These are phyloP conservation scores for Globisporangium apiculatum DNA, from an alignment of 352 stramenopile genomes.

Conservation along the genomic window DNA sequence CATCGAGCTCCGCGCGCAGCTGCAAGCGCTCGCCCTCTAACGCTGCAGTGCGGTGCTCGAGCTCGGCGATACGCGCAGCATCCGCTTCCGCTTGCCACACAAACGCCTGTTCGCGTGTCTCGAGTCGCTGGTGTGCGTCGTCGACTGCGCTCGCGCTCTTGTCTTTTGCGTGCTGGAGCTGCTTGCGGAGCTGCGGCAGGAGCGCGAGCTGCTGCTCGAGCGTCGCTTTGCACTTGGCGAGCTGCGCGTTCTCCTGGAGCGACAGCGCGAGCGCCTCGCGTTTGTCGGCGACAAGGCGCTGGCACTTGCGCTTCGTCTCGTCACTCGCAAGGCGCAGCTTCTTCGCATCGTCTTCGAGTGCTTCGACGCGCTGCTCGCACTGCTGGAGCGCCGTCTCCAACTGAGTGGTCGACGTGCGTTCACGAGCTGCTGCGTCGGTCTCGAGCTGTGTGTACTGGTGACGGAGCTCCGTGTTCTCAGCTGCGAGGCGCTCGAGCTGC, in stretches of 20 bases:
- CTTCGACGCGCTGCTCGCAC: slow-evolving; percentile 14
- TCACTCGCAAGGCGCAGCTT: slow-evolving; percentile 18
- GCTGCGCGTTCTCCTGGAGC: slow-evolving; percentile 42
- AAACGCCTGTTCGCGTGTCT: slow-evolving; percentile 43
- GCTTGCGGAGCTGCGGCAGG: slow-evolving; percentile 42
- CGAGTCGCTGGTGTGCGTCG: slow-evolving; percentile 26
- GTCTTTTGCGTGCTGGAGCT: slow-evolving; percentile 40
- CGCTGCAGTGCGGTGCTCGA: slow-evolving; percentile 25
- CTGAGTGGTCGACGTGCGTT: slow-evolving; percentile 9
- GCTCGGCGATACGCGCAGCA: slow-evolving; percentile 13
- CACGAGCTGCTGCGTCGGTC: slow-evolving; percentile 25
- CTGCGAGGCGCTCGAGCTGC: slow-evolving; percentile 22
- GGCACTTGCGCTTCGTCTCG: slow-evolving; percentile 30
- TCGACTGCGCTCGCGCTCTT: slow-evolving; percentile 25
- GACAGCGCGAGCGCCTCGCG: slow-evolving; percentile 37
- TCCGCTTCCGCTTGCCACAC: slow-evolving; percentile 29
- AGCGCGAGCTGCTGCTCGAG: slow-evolving; percentile 34
- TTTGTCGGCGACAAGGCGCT: slow-evolving; percentile 48
- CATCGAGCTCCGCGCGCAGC: slow-evolving; percentile 19
- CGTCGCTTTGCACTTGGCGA: slow-evolving; percentile 20
- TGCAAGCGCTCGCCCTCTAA: slow-evolving; percentile 17
- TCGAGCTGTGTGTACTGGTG: slow-evolving; percentile 17
- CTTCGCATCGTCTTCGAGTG: slow-evolving; percentile 26
- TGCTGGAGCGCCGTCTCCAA: slow-evolving; percentile 17
- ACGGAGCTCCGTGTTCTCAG: slow-evolving; percentile 12